Percentiles rank a stretch among this genome's conserved stretches.
phyloP scores from a whole-genome alignment of 345 rosid species.

The Sisymbrium altissimum region DNA sequence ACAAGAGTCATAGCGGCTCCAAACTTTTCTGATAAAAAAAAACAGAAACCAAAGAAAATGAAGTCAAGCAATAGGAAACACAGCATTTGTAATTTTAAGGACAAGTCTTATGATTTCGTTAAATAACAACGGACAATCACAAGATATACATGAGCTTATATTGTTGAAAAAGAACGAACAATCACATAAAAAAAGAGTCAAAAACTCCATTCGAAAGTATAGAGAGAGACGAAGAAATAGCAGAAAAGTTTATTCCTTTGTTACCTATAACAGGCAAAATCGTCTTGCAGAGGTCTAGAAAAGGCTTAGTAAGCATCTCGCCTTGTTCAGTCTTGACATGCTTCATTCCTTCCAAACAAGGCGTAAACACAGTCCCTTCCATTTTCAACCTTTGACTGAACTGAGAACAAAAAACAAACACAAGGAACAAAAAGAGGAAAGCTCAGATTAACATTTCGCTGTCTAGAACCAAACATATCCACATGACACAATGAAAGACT shows the following conservation, averaged over 20 bases:
- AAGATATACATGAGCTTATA: neutral
- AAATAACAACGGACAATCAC: neutral
- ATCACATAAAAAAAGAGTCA: neutral
- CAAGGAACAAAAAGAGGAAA: neutral
- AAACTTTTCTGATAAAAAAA: constrained; percentile 59
- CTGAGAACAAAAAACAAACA: neutral
- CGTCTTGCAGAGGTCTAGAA: constrained; percentile 80
- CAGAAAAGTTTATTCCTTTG: neutral
- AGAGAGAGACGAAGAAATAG: neutral
- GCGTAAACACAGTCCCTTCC: constrained; percentile 80
- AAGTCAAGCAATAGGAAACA: constrained; percentile 1
- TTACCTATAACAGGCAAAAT: constrained; percentile 83
- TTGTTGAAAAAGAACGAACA: neutral
- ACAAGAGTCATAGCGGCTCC: constrained; percentile 91
- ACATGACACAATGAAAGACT: neutral
- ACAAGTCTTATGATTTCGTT: neutral
- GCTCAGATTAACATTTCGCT: neutral
- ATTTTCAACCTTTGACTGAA: constrained; percentile 27
- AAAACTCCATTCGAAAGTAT: neutral
- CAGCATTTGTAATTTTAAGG: neutral
- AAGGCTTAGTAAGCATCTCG: constrained; percentile 80
- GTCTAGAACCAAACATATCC: neutral
- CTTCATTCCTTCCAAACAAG: constrained; percentile 87
- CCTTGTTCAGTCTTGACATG: constrained; percentile 64
- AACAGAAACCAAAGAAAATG: neutral